phyloP scores from a whole-genome alignment of 352 stramenopile species.

The Aphanomyces euteiches region DNA sequence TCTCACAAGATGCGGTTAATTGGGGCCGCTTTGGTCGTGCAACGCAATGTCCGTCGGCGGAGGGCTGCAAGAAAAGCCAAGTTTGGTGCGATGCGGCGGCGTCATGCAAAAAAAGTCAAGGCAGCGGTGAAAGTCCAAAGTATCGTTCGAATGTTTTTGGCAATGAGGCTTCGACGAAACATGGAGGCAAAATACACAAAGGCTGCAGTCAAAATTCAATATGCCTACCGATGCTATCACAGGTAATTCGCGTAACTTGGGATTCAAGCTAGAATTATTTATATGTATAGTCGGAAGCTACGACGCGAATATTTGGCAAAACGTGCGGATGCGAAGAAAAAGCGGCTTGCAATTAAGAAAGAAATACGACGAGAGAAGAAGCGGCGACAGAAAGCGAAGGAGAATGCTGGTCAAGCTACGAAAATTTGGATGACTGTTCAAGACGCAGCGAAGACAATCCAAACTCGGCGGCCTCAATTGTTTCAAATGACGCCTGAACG shows the following conservation, averaged over 20 bases:
- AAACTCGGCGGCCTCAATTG: not conserved
- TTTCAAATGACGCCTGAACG: slow-evolving; percentile 1
- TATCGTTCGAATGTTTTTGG: slow-evolving; percentile 18
- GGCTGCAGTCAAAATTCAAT: slow-evolving; percentile 9
- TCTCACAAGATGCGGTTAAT: not conserved
- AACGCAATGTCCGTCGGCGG: slow-evolving; percentile 10
- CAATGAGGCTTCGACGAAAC: not conserved
- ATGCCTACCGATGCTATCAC: slow-evolving; percentile 7
- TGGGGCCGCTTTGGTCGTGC: slow-evolving; percentile 4
- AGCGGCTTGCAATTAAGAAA: slow-evolving; percentile 4
- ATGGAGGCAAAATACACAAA: not conserved
- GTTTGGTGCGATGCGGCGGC: slow-evolving; percentile 17
- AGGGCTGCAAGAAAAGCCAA: not conserved
- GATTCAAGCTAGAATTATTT: too few species aligned
- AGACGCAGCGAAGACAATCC: not conserved
- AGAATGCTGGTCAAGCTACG: slow-evolving; percentile 4
- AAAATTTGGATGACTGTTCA: slow-evolving; percentile 11
- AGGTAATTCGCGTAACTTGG: too few species aligned
- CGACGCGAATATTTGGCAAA: not conserved
- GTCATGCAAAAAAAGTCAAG: slow-evolving; percentile 23
- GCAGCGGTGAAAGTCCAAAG: slow-evolving; percentile 10
- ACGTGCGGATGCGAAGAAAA: not conserved
- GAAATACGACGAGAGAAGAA: slow-evolving; percentile 7
- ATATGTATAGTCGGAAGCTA: too few species aligned
- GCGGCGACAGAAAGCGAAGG: slow-evolving; percentile 5